phyloP scores from a whole-genome alignment of 441 rosid genomes.

The Pelargonium cotyledonis region DNA sequence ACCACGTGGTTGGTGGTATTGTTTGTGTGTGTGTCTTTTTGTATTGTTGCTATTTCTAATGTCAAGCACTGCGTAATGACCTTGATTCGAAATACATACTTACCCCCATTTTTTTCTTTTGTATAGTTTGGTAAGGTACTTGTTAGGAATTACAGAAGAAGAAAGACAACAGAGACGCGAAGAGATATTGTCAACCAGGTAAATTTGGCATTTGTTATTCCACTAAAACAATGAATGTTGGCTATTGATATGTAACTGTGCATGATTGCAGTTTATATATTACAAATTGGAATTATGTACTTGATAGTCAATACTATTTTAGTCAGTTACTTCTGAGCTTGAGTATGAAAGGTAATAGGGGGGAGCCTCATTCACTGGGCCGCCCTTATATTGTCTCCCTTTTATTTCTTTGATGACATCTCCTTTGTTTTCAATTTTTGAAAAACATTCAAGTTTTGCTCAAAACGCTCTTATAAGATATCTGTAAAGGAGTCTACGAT shows the following conservation, averaged over 20 bases:
- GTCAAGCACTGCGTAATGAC: too few species aligned
- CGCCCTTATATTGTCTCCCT: background rate
- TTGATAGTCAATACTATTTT: background rate
- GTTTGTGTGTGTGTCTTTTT: too few species aligned
- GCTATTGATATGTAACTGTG: background rate
- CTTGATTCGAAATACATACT: background rate
- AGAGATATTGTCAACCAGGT: slow-evolving; percentile 90
- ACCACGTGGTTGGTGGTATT: too few species aligned
- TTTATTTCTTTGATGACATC: background rate
- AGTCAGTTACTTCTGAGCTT: background rate
- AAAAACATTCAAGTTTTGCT: background rate
- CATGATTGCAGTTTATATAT: background rate
- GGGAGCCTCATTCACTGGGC: background rate
- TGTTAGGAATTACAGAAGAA: slow-evolving; percentile 74
- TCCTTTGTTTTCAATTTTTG: background rate
- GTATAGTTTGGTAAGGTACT: slow-evolving; percentile 61
- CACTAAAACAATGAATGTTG: background rate
- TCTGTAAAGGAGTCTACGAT: background rate
- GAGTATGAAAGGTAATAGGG: background rate
- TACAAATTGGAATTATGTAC: background rate
- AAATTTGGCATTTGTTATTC: slow-evolving; percentile 15
- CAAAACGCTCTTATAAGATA: background rate
- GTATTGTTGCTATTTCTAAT: too few species aligned
- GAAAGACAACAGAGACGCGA: slow-evolving; percentile 78
- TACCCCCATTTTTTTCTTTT: slow-evolving; percentile 7